Conservation (phyloP, 495 filamentous ascomycete genomes). For the Penicillium manginii region DNA sequence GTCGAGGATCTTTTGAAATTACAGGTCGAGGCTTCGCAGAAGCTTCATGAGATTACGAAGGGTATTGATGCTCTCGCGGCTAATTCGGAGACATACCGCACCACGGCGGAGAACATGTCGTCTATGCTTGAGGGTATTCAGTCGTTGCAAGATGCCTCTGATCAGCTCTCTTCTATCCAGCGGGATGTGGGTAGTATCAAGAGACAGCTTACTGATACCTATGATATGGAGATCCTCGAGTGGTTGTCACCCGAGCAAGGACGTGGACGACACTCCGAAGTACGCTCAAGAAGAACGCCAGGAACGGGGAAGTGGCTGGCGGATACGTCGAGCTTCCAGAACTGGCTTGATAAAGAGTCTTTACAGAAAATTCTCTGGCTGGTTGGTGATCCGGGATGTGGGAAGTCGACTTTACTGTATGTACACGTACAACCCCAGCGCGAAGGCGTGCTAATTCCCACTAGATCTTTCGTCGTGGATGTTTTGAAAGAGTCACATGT, state of each 20-base stretch:
- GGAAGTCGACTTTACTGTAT: neutral
- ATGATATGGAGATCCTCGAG: conserved; percentile 2
- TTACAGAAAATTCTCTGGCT: neutral
- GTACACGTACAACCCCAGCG: no score
- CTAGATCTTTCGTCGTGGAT: neutral
- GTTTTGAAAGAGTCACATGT: neutral
- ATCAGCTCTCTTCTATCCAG: neutral
- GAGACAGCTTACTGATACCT: neutral
- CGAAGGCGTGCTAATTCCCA: neutral
- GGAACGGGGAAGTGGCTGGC: neutral
- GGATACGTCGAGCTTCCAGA: neutral
- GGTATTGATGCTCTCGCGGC: neutral
- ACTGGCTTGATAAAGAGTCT: neutral
- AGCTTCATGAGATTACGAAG: neutral
- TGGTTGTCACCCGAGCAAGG: neutral
- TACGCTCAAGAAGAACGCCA: neutral
- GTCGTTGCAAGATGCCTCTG: neutral
- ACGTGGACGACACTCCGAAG: neutral
- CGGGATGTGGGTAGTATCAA: neutral
- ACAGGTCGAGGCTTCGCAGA: neutral
- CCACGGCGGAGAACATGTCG: neutral
- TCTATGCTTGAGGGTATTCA: neutral
- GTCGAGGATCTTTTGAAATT: conserved; percentile 1
- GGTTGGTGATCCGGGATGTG: neutral
- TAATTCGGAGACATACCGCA: neutral